Evolutionary conservation across 768 basidiomycete genomes (phyloP).

Genomic region (Neoboletus magnificus): DNA sequence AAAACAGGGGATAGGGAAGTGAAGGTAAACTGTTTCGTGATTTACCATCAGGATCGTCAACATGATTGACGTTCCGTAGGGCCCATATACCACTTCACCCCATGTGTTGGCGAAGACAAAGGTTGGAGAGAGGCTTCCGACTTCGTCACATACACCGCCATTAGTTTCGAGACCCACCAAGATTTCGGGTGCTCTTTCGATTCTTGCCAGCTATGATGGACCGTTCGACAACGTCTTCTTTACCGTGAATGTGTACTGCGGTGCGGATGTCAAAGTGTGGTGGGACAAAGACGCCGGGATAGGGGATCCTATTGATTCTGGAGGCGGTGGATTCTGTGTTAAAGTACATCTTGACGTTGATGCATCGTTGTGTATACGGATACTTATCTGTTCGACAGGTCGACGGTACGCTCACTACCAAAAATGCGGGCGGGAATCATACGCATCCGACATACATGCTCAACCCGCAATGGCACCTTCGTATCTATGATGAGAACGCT

Average conservation of each 20-base stretch:
- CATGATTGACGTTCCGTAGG: slow-evolving; percentile 24
- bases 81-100: slow-evolving; percentile 44
- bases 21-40: slow-evolving; percentile 31
- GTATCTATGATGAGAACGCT: slow-evolving; percentile 41
- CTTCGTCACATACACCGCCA: background rate
- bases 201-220: slow-evolving; percentile 72
- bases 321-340: slow-evolving; percentile 6
- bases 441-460: slow-evolving; percentile 77
- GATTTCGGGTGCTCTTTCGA: slow-evolving; percentile 41
- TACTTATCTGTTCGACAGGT: slow-evolving; percentile 40
- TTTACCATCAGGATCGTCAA: background rate
- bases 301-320: background rate
- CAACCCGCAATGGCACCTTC: slow-evolving; percentile 86
- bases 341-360: slow-evolving; percentile 11
- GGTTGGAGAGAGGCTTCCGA: slow-evolving; percentile 25
- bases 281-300: slow-evolving; percentile 45
- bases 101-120: slow-evolving; percentile 37
- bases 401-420: slow-evolving; percentile 57
- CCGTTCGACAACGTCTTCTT: slow-evolving; percentile 58
- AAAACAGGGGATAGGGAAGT: slow-evolving; percentile 32
- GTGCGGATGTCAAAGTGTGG: slow-evolving; percentile 31
- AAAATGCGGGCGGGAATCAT: slow-evolving; percentile 83
- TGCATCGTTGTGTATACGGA: background rate
- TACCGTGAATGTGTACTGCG: slow-evolving; percentile 56
- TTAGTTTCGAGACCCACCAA: slow-evolving; percentile 17